phyloP scores from a whole-genome alignment of 768 basidiomycete species.

The Infundibulicybe gibba region DNA sequence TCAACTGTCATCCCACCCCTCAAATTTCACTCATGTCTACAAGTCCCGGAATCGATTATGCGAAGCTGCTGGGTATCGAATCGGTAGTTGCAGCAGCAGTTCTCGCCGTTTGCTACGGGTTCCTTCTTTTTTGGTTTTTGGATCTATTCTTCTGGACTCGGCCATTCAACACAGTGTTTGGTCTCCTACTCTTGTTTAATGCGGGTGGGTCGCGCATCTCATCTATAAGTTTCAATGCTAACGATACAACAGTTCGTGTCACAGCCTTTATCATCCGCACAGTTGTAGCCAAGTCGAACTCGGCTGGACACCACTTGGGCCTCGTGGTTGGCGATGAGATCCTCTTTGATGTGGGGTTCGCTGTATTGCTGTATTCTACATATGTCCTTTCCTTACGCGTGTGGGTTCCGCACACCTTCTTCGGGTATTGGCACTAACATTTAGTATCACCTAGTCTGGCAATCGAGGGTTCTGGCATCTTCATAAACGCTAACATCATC shows the following conservation, averaged over 20 bases:
- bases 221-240: not conserved
- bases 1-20: too few species aligned
- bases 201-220: constrained; percentile 11
- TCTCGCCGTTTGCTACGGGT: constrained; percentile 30
- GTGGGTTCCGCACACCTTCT: constrained; percentile 8
- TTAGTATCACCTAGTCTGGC: not conserved
- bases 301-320: constrained; percentile 17
- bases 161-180: constrained; percentile 17
- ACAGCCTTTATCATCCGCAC: constrained; percentile 23
- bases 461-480: too few species aligned
- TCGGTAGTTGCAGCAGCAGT: constrained; percentile 29
- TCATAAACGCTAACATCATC: too few species aligned
- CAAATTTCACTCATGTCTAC: not conserved
- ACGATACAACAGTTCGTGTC: constrained; percentile 17
- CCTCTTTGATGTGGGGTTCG: constrained; percentile 29
- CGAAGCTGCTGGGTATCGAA: constrained; percentile 24
- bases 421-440: not conserved
- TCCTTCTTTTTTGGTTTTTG: constrained; percentile 13
- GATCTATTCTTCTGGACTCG: constrained; percentile 9
- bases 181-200: constrained; percentile 23
- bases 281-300: constrained; percentile 14
- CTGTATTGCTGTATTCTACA: constrained; percentile 25
- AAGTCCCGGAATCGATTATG: constrained; percentile 23
- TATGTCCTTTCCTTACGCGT: constrained; percentile 30
- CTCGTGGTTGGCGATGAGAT: constrained; percentile 22